Evolutionary conservation across 1,284 basidiomycete genomes (phyloP), one percentile per base, ranked within the genome.

Genomic region (Flammula alnicola): DNA sequence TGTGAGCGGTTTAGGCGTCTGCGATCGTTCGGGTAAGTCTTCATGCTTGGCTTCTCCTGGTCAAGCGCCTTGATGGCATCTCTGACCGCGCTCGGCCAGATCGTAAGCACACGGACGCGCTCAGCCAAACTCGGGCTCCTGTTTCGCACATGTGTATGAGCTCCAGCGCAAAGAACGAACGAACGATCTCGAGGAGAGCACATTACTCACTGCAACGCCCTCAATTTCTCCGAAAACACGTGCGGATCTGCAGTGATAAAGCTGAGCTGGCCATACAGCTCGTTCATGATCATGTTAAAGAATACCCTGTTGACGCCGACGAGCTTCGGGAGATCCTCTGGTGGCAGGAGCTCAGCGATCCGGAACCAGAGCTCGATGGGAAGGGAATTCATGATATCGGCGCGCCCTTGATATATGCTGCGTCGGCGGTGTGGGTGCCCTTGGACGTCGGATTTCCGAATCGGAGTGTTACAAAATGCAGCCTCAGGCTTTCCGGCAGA

Each of bases 41-140:
- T 47, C 40, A 17, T 35, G 12, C 23, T 40, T 35, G 23, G 16
- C 7, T 45, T 42, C 22, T 49, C 51, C 17, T 36, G 48, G n/a
- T 44, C 40, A 11, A 46, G 37, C n/a, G 57, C 44, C 20, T 47
- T 37, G 19, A 62, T 54, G 26, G 60, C 58, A 23, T 63, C 54
- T 38, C 62, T 51, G 16, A 63, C 49, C 3, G 60, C 59, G 19
- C 51, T 46, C 14, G 62, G 60, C 60, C 63, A 65, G 12, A 63
- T 38, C 8, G 58, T 59, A 31, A 62, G 53, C 22, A 52, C 49
- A n/a, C 54, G 57, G 9, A 65, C 55, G 16, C 58, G 58, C 47
- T 51, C 43, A 9, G 54, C 52, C 26, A 58, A 19, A 12, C 27
- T 39, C n/a, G 51, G 27, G 27, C 42, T 51, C 16, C 49, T 55